Evolutionary conservation across 805 yeast genomes (phyloP).

Genomic region (Saccharomycopsis sp.): DNA sequence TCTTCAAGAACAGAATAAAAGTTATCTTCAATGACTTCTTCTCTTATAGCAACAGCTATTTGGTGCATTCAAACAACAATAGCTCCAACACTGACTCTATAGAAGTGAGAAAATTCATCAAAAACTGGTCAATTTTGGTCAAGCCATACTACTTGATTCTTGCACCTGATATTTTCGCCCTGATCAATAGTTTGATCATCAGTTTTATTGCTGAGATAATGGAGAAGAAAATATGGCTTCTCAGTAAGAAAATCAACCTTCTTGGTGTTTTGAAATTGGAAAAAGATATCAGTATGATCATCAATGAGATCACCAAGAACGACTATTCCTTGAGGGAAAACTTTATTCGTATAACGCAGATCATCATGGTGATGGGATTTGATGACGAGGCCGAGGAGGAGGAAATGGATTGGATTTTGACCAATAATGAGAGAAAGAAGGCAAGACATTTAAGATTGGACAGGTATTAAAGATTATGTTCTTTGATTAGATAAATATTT

Average conservation of each 20-base stretch:
- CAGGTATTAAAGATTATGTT: too few relatives aligned
- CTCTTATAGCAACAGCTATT: constrained; percentile 24
- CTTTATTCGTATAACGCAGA: constrained; percentile 76
- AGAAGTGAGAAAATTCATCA: constrained; percentile 41
- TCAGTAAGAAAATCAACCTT: constrained; percentile 67
- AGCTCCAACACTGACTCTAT: constrained; percentile 31
- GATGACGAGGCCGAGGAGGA: constrained; percentile 16
- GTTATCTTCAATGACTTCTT: constrained; percentile 38
- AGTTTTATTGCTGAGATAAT: constrained; percentile 47
- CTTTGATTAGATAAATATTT: too few relatives aligned
- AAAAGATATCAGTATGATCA: constrained; percentile 67
- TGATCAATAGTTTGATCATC: constrained; percentile 44
- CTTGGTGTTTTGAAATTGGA: constrained; percentile 80
- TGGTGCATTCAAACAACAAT: constrained; percentile 20
- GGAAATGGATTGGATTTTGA: constrained; percentile 61
- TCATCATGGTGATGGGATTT: constrained; percentile 73
- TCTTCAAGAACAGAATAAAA: constrained; percentile 39
- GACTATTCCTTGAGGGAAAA: constrained; percentile 70
- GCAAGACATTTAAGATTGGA: constrained; percentile 49
- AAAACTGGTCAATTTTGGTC: constrained; percentile 58
- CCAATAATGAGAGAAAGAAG: constrained; percentile 64
- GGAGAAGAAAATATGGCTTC: constrained; percentile 61
- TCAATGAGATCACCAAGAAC: constrained; percentile 65
- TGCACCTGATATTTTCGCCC: constrained; percentile 45
- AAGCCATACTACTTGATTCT: constrained; percentile 58